A percentile compares a stretch with the other conserved stretches of the same genome.
These are phyloP conservation scores for Neocatenulostroma microsporum DNA, from an alignment of 2,329 filamentous ascomycete species.

Conservation along the genomic window DNA sequence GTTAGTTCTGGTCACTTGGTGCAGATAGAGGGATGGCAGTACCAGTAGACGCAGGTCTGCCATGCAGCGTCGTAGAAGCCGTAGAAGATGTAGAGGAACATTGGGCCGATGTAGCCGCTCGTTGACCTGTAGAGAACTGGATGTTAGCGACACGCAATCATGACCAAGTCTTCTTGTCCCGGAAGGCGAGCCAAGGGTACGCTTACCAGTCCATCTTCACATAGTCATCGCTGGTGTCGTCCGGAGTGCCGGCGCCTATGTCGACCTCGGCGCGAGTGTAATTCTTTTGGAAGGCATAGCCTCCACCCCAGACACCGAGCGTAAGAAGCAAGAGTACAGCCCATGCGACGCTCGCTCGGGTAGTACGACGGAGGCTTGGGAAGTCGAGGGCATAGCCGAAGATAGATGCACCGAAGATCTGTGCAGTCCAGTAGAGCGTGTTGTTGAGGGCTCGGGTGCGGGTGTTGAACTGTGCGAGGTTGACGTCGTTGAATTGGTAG, in stretches of 20 bases:
- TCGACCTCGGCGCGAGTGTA: constrained; percentile 42
- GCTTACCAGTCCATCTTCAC: constrained; percentile 60
- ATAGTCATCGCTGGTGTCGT: constrained; percentile 17
- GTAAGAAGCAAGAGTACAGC: constrained; percentile 58
- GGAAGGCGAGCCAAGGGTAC: no score
- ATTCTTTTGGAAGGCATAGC: constrained; percentile 64
- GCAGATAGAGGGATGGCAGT: constrained; percentile 18
- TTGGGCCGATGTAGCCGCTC: constrained; percentile 62
- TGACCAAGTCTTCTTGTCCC: no score
- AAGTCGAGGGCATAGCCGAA: constrained; percentile 67
- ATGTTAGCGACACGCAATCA: no score
- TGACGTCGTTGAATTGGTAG: constrained; percentile 71
- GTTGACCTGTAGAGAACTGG: no score
- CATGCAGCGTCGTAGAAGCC: constrained; percentile 83
- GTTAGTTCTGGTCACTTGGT: not conserved
- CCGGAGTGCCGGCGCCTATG: constrained; percentile 11
- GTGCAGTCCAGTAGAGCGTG: constrained; percentile 65
- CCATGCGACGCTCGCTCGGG: constrained; percentile 60
- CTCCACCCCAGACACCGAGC: constrained; percentile 74
- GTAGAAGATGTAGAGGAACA: constrained; percentile 88
- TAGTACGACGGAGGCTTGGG: constrained; percentile 49
- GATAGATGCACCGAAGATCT: constrained; percentile 67
- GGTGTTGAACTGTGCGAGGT: constrained; percentile 62
- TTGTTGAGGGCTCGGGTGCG: constrained; percentile 70
- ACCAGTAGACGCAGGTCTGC: constrained; percentile 89